Base-by-base conservation (phyloP, 139 green algal species). In the Volvox africanus region DNA sequence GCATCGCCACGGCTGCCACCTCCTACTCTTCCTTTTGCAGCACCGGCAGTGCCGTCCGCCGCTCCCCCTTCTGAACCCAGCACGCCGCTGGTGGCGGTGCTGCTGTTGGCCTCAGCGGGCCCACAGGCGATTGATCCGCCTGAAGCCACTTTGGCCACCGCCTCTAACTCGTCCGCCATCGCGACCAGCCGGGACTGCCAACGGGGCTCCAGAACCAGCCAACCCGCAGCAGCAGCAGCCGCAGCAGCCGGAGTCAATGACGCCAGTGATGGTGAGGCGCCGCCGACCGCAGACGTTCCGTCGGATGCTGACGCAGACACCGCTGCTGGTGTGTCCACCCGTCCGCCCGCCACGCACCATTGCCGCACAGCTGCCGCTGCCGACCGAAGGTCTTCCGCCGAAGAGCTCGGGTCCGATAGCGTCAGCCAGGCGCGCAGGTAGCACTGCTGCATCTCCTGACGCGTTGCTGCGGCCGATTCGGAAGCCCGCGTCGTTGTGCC, bases 401-500 rank as follows among this genome's bases (percentile, higher is more conserved):
- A 30, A 35, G 82, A 35, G 22, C 32, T n/a, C 3, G 82, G 33
- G 67, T 89, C 67, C 12, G 84, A 68, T 13, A 89, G 84, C 1
- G 37, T 20, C 67, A 89, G 84, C 84, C 84, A 89, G 20, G 71
- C 67, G 36, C 84, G 84, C 84, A 89, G 84, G 33, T 89, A 89
- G 36, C 12, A 44, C 1, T 81, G 84, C 67, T 78, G 67, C 67
- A 89, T 24, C 65, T 6, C 65, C 24, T 73, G 80, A 28, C 69
- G 67, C 67, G 22, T 28, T 24, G 67, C 67, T 78, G 28, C n/a
- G 55, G 32, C 32, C 44, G 44, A 55, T 55, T 55, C 44, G 44
- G 44, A 55, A 5, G 44, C 44, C 44, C 5, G 44, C 44, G 44
- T 55, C 44, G 44, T n/a, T n/a, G n/a, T 55, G 44, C 44, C 44